Evolutionary conservation across 179 eudicot genomes (phyloP).

Genomic region (Beta corolliflora): DNA sequence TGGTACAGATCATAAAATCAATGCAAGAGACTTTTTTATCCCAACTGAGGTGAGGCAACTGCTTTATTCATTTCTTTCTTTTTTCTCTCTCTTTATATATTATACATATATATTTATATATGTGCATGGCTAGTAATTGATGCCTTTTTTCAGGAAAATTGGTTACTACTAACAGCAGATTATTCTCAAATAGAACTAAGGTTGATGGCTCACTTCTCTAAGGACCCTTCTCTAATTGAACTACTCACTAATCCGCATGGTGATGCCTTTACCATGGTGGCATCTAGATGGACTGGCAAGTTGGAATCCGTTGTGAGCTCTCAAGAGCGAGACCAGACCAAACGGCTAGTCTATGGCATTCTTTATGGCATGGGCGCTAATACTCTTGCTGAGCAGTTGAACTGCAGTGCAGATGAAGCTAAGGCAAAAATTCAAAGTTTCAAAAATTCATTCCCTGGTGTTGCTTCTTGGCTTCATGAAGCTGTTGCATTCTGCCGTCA

Average conservation of each 20-base stretch:
- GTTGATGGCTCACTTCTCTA: constrained; percentile 96
- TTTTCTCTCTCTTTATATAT: neutral
- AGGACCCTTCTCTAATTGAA: constrained; percentile 67
- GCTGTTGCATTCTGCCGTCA: constrained; percentile 76
- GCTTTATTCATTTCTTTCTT: constrained; percentile 7
- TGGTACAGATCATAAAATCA: constrained; percentile 43
- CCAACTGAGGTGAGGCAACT: constrained; percentile 70
- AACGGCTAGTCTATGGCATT: constrained; percentile 89
- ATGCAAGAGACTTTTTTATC: constrained; percentile 82
- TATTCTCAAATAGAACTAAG: constrained; percentile 97
- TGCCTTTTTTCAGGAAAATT: constrained; percentile 67
- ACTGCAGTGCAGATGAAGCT: constrained; percentile 81
- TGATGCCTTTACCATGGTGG: constrained; percentile 85
- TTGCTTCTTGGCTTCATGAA: constrained; percentile 92
- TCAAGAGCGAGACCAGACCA: constrained; percentile 90
- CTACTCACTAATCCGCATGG: constrained; percentile 69
- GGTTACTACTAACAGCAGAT: constrained; percentile 94
- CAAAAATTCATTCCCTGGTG: constrained; percentile 82
- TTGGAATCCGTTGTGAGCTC: constrained; percentile 56
- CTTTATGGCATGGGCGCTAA: constrained; percentile 96
- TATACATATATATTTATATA: neutral
- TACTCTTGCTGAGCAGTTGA: constrained; percentile 82
- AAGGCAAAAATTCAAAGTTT: constrained; percentile 71
- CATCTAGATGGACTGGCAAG: constrained; percentile 88
- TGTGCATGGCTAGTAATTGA: neutral